A percentile compares a stretch with the other conserved stretches of the same genome.
phyloP scores from a whole-genome alignment of 1,284 basidiomycete genomes.

The Inonotus hispidus region DNA sequence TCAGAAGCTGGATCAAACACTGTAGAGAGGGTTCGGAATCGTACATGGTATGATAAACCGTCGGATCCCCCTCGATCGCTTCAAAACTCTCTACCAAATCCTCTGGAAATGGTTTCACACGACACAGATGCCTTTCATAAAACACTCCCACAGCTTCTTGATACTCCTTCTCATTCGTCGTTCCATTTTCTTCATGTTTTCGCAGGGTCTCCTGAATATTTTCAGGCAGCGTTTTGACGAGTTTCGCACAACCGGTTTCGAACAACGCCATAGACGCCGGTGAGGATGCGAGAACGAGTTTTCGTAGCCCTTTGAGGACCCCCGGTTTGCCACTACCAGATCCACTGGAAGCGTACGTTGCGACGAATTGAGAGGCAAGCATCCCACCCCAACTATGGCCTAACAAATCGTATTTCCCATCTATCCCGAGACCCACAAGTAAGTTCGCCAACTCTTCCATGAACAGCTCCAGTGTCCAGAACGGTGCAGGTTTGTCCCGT shows the following conservation, averaged over 20 bases:
- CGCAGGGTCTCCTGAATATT: constrained; percentile 38
- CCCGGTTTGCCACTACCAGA: constrained; percentile 16
- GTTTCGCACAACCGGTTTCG: constrained; percentile 29
- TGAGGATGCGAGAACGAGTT: constrained; percentile 35
- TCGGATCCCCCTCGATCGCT: constrained; percentile 37
- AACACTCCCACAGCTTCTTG: constrained; percentile 38
- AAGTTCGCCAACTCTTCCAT: constrained; percentile 43
- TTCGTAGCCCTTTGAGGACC: constrained; percentile 33
- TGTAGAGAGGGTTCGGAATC: constrained; percentile 14
- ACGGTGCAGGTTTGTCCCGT: constrained; percentile 35
- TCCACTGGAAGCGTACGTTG: constrained; percentile 15
- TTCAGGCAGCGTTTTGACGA: constrained; percentile 36
- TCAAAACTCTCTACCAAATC: constrained; percentile 26
- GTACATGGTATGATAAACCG: constrained; percentile 44
- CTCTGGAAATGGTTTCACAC: constrained; percentile 39
- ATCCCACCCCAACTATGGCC: constrained; percentile 52
- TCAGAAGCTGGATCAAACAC: background rate
- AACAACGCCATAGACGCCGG: constrained; percentile 38
- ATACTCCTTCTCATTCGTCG: constrained; percentile 41
- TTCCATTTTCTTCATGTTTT: constrained; percentile 44
- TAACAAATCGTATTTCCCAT: constrained; percentile 33
- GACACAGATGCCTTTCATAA: constrained; percentile 41
- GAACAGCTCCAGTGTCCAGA: constrained; percentile 44
- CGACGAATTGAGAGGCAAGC: constrained; percentile 36
- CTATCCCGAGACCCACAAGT: constrained; percentile 34